Evolutionary conservation across 352 stramenopile species (phyloP).

Genomic region (Globisporangium orthogonon): DNA sequence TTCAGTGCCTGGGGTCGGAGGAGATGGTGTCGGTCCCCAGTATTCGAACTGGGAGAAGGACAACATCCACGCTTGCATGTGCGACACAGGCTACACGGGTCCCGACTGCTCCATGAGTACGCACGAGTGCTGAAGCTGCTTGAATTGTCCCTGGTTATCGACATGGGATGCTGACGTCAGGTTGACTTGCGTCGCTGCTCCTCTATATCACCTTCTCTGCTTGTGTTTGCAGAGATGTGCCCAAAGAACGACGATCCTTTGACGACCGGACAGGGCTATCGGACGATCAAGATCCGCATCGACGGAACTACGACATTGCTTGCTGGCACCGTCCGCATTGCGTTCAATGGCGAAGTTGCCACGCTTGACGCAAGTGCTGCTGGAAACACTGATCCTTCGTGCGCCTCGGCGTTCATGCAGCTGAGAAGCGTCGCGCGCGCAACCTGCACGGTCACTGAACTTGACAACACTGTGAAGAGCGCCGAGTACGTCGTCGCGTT

Average conservation of each 20-base stretch:
- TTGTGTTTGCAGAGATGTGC: conserved; percentile 49
- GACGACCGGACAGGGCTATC: conserved; percentile 57
- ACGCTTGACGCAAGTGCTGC: conserved; percentile 29
- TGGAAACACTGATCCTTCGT: conserved; percentile 27
- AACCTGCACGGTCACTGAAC: conserved; percentile 27
- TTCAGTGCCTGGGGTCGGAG: conserved; percentile 22
- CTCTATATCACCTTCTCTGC: background rate
- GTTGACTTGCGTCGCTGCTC: too few species aligned
- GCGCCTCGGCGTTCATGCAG: conserved; percentile 29
- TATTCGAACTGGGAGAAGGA: conserved; percentile 88
- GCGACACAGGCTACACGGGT: conserved; percentile 76
- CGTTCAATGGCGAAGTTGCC: conserved; percentile 44
- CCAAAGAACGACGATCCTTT: conserved; percentile 85
- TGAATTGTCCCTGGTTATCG: background rate
- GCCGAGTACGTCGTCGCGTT: conserved; percentile 67
- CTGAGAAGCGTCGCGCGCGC: conserved; percentile 35
- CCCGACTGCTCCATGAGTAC: conserved; percentile 79
- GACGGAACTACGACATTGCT: conserved; percentile 23
- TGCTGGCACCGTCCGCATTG: conserved; percentile 26
- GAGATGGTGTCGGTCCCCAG: conserved; percentile 34
- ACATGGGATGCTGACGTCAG: background rate
- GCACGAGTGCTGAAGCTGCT: conserved; percentile 6
- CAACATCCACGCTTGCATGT: conserved; percentile 71
- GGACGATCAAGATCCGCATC: conserved; percentile 51
- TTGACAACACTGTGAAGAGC: conserved; percentile 30